Conservation (phyloP, 73 alveolate species). For the Paramecium bursaria region DNA sequence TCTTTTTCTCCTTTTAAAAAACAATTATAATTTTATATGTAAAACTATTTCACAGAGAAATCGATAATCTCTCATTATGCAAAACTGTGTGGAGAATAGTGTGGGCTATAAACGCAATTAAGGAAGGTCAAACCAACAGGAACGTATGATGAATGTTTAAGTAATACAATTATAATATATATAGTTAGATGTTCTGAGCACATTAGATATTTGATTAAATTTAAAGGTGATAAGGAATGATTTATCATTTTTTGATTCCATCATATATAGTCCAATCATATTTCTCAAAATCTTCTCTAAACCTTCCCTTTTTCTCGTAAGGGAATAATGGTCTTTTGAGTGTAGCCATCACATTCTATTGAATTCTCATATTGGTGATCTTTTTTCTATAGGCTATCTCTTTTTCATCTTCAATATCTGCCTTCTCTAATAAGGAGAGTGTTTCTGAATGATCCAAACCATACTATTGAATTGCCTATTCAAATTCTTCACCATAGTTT, state of each 20-base stretch:
- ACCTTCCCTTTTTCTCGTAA: slow-evolving; percentile 43
- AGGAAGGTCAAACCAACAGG: too few species aligned
- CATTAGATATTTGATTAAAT: too few species aligned
- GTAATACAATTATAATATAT: too few species aligned
- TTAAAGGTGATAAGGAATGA: too few species aligned
- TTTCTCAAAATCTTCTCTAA: slow-evolving; percentile 21
- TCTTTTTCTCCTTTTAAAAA: too few species aligned
- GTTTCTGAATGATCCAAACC: slow-evolving; percentile 50
- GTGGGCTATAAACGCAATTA: too few species aligned
- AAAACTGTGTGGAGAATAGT: too few species aligned
- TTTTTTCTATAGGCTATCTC: not conserved
- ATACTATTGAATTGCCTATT: not conserved
- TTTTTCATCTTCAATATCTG: slow-evolving; percentile 17
- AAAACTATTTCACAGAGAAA: too few species aligned
- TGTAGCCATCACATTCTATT: slow-evolving; percentile 48
- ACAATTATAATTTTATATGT: too few species aligned
- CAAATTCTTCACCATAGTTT: not conserved
- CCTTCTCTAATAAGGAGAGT: not conserved
- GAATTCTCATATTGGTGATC: slow-evolving; percentile 8
- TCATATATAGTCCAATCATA: slow-evolving; percentile 50
- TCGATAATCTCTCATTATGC: too few species aligned
- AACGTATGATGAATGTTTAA: too few species aligned
- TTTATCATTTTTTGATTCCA: slow-evolving; percentile 58
- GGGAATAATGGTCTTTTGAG: slow-evolving; percentile 19
- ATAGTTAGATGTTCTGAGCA: too few species aligned